Conservation (phyloP, 2,329 filamentous ascomycete species). For the Stagonosporopsis chrysanthemi region DNA sequence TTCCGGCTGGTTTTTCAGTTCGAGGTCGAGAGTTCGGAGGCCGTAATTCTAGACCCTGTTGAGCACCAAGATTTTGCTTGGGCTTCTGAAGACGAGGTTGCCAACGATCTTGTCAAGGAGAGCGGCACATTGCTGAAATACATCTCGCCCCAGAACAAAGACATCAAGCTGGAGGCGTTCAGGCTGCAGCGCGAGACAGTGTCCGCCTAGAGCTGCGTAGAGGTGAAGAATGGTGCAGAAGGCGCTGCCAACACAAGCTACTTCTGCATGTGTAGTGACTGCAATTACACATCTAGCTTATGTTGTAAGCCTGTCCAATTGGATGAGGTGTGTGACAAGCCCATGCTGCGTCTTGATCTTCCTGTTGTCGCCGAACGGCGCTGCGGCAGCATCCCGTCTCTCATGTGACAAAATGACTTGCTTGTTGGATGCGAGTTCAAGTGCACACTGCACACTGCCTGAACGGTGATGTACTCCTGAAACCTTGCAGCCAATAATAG, state of each 20-base stretch:
- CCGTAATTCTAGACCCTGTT: constrained; percentile 46
- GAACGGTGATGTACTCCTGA: constrained; percentile 4
- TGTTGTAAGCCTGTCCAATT: not conserved
- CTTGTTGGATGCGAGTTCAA: not conserved
- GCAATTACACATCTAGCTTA: constrained; percentile 10
- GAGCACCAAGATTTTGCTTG: constrained; percentile 54
- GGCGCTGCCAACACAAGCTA: constrained; percentile 8
- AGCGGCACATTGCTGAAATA: constrained; percentile 35
- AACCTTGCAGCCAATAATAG: constrained; percentile 5
- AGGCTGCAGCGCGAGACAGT: constrained; percentile 27
- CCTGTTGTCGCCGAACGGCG: not conserved
- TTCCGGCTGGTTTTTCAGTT: constrained; percentile 41
- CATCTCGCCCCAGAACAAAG: constrained; percentile 42
- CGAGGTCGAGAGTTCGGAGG: constrained; percentile 37
- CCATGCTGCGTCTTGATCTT: constrained; percentile 6
- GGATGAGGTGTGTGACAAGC: constrained; percentile 2
- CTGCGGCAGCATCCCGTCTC: not conserved
- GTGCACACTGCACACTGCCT: not conserved
- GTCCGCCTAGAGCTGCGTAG: not conserved
- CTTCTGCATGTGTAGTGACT: constrained; percentile 10
- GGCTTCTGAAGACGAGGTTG: constrained; percentile 52
- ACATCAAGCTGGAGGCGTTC: constrained; percentile 47
- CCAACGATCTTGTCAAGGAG: constrained; percentile 36
- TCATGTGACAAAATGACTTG: constrained; percentile 6
- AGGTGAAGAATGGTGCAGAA: constrained; percentile 1